Conservation (phyloP, 2,329 filamentous ascomycete species). For the Dryadomyces quercivorus region DNA sequence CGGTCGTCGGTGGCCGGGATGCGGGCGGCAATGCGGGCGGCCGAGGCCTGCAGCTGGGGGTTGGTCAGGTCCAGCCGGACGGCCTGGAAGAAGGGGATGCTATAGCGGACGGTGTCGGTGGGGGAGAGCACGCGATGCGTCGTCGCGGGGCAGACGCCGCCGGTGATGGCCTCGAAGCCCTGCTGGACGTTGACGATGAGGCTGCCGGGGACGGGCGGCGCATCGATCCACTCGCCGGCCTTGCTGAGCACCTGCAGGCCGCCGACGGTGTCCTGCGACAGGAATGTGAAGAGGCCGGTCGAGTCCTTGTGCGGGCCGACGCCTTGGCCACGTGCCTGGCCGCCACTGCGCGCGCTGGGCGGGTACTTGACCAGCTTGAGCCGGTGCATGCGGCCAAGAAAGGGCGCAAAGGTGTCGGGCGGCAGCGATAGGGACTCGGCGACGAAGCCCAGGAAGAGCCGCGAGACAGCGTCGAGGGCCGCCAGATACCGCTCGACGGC, state of each 20-base stretch:
- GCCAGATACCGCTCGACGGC: constrained; percentile 35
- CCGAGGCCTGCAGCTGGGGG: constrained; percentile 3
- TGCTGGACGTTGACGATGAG: constrained; percentile 48
- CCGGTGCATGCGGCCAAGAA: constrained; percentile 44
- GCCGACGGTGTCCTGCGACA: constrained; percentile 42
- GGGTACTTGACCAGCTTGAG: constrained; percentile 47
- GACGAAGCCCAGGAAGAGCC: constrained; percentile 40
- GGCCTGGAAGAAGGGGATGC: constrained; percentile 37
- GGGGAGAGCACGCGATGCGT: constrained; percentile 28
- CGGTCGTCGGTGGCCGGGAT: constrained; percentile 8
- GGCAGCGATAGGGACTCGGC: constrained; percentile 41
- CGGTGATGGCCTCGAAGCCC: constrained; percentile 43
- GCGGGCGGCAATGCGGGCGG: constrained; percentile 8
- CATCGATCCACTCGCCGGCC: constrained; percentile 35
- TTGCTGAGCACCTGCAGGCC: constrained; percentile 41
- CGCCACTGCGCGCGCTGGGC: constrained; percentile 7
- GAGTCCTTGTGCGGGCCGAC: constrained; percentile 52
- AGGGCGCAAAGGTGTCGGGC: constrained; percentile 35
- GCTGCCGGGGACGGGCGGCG: constrained; percentile 31
- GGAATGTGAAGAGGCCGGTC: constrained; percentile 51
- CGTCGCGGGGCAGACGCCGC: constrained; percentile 40
- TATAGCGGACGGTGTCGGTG: constrained; percentile 17
- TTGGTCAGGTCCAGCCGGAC: constrained; percentile 28
- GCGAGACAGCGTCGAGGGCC: constrained; percentile 36
- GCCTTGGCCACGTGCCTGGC: constrained; percentile 26